phyloP scores from a whole-genome alignment of 1,284 basidiomycete genomes.

The Marasmius fiardii region DNA sequence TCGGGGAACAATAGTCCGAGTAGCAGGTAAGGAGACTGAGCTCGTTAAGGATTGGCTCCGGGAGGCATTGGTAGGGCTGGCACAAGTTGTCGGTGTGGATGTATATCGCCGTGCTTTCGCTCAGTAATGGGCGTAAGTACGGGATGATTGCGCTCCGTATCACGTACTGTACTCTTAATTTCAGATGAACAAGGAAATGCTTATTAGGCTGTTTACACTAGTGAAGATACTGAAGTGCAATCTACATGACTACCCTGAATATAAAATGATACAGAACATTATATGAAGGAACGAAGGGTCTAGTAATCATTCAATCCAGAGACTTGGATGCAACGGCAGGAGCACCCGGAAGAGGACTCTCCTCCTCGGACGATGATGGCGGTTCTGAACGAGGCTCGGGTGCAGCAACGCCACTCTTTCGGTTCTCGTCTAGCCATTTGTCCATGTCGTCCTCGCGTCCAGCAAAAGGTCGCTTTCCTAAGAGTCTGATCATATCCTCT shows the following conservation, averaged over 20 bases:
- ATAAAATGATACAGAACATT: constrained; percentile 7
- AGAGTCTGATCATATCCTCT: constrained; percentile 84
- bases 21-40: constrained; percentile 73
- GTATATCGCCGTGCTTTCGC: constrained; percentile 61
- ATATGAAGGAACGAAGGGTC: constrained; percentile 4
- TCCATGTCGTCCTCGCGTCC: constrained; percentile 88
- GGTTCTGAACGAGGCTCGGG: constrained; percentile 53
- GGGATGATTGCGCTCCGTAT: not conserved
- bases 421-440: constrained; percentile 84
- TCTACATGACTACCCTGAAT: constrained; percentile 7
- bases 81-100: constrained; percentile 57
- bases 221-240: constrained; percentile 25
- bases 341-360: constrained; percentile 36
- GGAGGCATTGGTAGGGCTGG: constrained; percentile 45
- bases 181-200: not conserved
- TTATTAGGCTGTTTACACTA: not conserved
- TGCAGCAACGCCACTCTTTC: constrained; percentile 47
- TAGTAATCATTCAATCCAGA: constrained; percentile 5
- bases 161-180: not conserved
- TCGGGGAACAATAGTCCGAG: constrained; percentile 58
- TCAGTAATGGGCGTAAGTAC: constrained; percentile 21
- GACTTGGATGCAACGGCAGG: constrained; percentile 46
- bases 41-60: constrained; percentile 68
- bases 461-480: constrained; percentile 84
- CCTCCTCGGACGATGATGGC: constrained; percentile 25